Percentiles rank a stretch among this genome's conserved stretches.
Evolutionary conservation across 2,329 filamentous ascomycete species (phyloP).

Genomic region (Phialocephala sp.): DNA sequence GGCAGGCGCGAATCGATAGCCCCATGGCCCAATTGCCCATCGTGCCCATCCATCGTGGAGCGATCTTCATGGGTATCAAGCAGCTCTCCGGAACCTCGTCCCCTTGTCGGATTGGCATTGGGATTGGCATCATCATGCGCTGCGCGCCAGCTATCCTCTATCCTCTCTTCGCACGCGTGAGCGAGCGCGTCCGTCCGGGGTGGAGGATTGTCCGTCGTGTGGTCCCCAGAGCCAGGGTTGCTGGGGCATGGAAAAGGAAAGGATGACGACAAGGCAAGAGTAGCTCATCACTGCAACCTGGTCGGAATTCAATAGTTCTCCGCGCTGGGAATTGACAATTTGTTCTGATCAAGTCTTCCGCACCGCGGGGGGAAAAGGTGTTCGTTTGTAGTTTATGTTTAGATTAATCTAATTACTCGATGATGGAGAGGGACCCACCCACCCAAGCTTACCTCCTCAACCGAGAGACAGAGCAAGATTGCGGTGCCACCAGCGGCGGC

Average conservation of each 20-base stretch:
- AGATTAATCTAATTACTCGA: background rate
- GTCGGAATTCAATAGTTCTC: background rate
- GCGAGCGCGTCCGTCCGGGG: background rate
- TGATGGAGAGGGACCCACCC: background rate
- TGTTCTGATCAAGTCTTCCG: background rate
- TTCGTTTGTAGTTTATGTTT: conserved; percentile 3
- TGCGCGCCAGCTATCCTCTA: background rate
- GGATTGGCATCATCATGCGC: background rate
- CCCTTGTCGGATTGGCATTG: conserved; percentile 1
- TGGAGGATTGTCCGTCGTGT: too few species aligned
- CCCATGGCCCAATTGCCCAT: background rate
- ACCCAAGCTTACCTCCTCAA: background rate
- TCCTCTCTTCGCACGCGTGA: background rate
- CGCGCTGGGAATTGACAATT: background rate
- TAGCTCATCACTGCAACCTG: background rate
- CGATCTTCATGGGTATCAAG: background rate
- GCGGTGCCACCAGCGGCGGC: background rate
- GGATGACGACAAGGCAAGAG: background rate
- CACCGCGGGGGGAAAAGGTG: background rate
- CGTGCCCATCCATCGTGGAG: background rate
- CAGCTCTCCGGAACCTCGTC: background rate
- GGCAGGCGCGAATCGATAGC: background rate
- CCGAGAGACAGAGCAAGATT: background rate
- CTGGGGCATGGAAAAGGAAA: background rate
- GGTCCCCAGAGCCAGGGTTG: too few species aligned